Evolutionary conservation across 2,329 filamentous ascomycete genomes (phyloP), one percentile per base, ranked within the genome.

Genomic region (Phaeosphaeriaceae sp.): DNA sequence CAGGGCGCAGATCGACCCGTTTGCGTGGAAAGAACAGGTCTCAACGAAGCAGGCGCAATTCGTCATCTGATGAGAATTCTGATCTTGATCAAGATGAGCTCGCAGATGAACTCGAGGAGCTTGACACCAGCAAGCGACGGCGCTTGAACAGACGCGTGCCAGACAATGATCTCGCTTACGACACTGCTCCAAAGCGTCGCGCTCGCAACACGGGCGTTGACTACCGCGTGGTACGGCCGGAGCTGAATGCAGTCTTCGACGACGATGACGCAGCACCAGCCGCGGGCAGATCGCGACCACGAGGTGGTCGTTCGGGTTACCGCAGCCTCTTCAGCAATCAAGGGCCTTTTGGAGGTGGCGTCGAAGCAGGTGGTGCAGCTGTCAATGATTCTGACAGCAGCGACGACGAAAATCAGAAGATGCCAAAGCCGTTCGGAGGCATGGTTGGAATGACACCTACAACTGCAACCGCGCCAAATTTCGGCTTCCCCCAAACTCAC

Each of bases 311-410:
- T 19, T 65, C 72, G 15, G 64, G 60, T 27, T 92, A 94, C 73
- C 90, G 93, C 50, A 91, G 86, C 56, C 84, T 98, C 31, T 94
- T 96, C 78, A 93, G 92, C 21, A 96, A 93, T 0, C 92, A 90
- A 73, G 95, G 95, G 9, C 95, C 95, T 2, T 98, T 99, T 77
- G 95, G 93, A 57, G 93, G 95, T 44, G 91, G 91, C 47, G 88
- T 89, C 45, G 91, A 91, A 36, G 87, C 92, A 17, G 92, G 91
- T 55, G 90, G 86, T 13, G 91, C 91, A 21, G 87, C 87, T 60
- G 93, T 89, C 53, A 91, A 89, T 9, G 95, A 98, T 70, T 97
- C 94, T 6, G 95, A 99, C 74, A 97, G 93, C 76, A 99, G 95
- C 75, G 95, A 99, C 69, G 95, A 99, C 66, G 95, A 99, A 72